phyloP scores from a whole-genome alignment of 2,329 filamentous ascomycete genomes.

The Ophiostoma triangulosporum region DNA sequence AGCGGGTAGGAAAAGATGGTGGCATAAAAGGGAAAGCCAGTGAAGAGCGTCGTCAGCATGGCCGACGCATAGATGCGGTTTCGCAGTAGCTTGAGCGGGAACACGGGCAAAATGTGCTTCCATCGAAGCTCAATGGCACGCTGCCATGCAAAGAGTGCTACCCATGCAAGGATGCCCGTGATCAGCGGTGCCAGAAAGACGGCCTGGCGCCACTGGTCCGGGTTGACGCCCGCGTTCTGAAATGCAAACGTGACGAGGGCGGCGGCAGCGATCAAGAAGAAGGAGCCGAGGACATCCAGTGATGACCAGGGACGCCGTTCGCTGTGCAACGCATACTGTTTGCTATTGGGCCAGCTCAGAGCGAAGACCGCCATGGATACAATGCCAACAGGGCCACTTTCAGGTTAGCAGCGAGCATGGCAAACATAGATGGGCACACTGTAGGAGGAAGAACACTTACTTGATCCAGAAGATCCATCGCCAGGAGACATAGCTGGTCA shows the following conservation, averaged over 20 bases:
- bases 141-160: slow-evolving; percentile 29
- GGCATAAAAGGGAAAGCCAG: slow-evolving; percentile 37
- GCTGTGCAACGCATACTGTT: slow-evolving; percentile 24
- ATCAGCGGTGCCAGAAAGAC: slow-evolving; percentile 30
- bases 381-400: slow-evolving; percentile 36
- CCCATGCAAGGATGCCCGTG: slow-evolving; percentile 23
- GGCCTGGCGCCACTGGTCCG: slow-evolving; percentile 27
- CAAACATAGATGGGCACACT: neutral
- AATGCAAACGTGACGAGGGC: slow-evolving; percentile 45
- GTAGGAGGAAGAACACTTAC: slow-evolving; percentile 21
- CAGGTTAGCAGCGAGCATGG: neutral
- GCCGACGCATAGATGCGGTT: slow-evolving; percentile 32
- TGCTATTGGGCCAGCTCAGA: slow-evolving; percentile 36
- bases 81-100: slow-evolving; percentile 34
- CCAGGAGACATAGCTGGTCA: slow-evolving; percentile 37
- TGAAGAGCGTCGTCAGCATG: slow-evolving; percentile 30
- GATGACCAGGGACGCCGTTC: slow-evolving; percentile 31
- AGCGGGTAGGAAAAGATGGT: slow-evolving; percentile 36
- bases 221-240: slow-evolving; percentile 31
- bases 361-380: slow-evolving; percentile 34
- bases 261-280: slow-evolving; percentile 39
- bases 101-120: slow-evolving; percentile 25
- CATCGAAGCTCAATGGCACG: slow-evolving; percentile 19
- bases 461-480: slow-evolving; percentile 48
- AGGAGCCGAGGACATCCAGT: slow-evolving; percentile 39